Evolutionary conservation across 345 rosid genomes (phyloP).

Genomic region (Moricandia arvensis): DNA sequence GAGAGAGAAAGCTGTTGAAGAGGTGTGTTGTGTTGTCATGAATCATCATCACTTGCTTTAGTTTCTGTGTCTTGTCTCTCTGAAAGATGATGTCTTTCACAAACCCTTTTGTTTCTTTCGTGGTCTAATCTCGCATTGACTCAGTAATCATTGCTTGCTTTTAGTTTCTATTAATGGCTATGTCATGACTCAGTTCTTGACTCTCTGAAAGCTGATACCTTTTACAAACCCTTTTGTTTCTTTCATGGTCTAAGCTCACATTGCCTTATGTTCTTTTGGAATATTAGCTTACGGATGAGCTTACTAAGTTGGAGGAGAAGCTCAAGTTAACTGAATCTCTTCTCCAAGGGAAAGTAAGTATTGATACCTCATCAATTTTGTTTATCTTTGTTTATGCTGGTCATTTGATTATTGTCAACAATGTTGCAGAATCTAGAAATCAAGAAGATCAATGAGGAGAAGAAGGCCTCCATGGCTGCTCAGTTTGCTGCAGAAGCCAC

Average conservation of each 20-base stretch:
- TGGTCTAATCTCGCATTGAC: no score
- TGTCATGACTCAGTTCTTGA: no score
- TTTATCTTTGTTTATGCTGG: neutral
- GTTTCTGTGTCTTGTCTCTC: no score
- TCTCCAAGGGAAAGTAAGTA: slow-evolving; percentile 73
- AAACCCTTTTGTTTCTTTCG: no score
- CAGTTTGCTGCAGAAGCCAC: slow-evolving; percentile 99
- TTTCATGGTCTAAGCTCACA: neutral
- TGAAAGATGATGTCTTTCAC: no score
- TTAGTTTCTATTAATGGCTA: no score
- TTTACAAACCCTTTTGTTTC: no score
- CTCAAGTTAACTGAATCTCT: slow-evolving; percentile 85
- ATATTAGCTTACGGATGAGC: slow-evolving; percentile 80
- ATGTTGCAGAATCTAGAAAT: slow-evolving; percentile 85
- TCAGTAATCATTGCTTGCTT: no score
- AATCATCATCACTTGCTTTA: neutral
- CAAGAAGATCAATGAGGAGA: slow-evolving; percentile 92
- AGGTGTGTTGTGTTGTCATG: slow-evolving; percentile 47
- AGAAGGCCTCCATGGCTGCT: slow-evolving; percentile 98
- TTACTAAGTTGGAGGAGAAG: slow-evolving; percentile 84
- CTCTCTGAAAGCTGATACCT: no score
- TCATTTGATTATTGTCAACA: neutral
- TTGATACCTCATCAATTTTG: neutral
- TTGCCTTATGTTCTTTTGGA: slow-evolving; percentile 9
- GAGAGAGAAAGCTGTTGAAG: slow-evolving; percentile 96